A percentile compares a stretch with the other conserved stretches of the same genome.
Evolutionary conservation across 2,329 filamentous ascomycete genomes (phyloP).

Genomic region (Sporothrix mexicana): DNA sequence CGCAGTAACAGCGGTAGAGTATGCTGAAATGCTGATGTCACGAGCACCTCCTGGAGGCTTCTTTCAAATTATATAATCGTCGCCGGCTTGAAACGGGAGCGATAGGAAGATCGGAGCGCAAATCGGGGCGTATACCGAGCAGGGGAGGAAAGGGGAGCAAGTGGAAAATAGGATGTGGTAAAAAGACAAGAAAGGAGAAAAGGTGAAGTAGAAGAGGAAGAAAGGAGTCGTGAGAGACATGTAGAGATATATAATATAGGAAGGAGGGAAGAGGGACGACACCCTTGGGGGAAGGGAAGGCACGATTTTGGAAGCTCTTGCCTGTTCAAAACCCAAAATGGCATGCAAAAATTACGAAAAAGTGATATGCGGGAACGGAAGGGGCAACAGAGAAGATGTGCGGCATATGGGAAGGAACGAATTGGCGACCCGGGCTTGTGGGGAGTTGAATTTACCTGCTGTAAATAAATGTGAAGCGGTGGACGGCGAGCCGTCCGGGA

Average conservation of each 20-base stretch:
- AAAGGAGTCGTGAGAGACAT: neutral
- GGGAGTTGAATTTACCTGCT: neutral
- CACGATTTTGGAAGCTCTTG: conserved; percentile 16
- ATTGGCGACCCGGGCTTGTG: neutral
- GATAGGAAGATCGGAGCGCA: neutral
- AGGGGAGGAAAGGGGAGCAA: conserved; percentile 30
- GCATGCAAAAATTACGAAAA: neutral
- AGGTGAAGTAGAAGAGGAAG: neutral
- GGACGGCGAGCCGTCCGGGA: conserved; percentile 22
- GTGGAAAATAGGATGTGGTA: conserved; percentile 1
- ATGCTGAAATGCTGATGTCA: neutral
- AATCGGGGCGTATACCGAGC: neutral
- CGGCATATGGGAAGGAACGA: conserved; percentile 14
- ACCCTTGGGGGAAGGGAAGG: neutral
- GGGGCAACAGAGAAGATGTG: neutral
- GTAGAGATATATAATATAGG: neutral
- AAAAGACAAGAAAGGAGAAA: conserved; percentile 1
- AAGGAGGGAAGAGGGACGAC: neutral
- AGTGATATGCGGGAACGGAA: conserved; percentile 1
- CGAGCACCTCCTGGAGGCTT: conserved; percentile 7
- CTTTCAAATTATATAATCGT: neutral
- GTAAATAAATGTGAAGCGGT: neutral
- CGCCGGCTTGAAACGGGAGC: neutral
- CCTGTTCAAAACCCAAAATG: neutral
- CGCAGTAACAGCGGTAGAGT: neutral